phyloP scores from a whole-genome alignment of 2,329 filamentous ascomycete genomes.

The Colletotrichum tropicicola region DNA sequence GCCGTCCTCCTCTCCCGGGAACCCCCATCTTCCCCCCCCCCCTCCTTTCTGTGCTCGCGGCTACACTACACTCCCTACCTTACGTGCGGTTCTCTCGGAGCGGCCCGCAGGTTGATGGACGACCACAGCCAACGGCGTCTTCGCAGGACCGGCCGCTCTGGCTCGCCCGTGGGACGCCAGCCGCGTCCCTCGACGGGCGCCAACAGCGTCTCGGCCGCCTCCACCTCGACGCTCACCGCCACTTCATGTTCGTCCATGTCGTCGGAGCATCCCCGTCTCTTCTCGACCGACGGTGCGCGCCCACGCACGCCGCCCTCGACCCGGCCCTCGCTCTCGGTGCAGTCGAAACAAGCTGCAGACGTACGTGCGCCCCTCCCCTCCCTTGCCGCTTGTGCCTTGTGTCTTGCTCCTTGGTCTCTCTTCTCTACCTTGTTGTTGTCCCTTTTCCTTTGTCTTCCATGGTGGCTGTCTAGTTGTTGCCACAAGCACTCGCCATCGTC shows the following conservation, averaged over 20 bases:
- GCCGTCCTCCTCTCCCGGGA: background rate
- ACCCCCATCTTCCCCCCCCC: background rate
- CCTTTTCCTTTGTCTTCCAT: background rate
- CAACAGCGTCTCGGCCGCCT: conserved; percentile 27
- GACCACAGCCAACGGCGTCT: conserved; percentile 6
- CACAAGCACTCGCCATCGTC: no score
- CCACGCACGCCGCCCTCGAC: conserved; percentile 26
- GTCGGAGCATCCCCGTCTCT: conserved; percentile 26
- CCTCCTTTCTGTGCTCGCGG: background rate
- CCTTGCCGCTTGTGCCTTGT: background rate
- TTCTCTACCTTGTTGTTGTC: background rate
- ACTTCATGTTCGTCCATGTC: conserved; percentile 30
- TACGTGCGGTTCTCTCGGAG: background rate
- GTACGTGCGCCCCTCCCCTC: background rate
- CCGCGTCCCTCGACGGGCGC: conserved; percentile 23
- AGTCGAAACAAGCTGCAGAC: background rate
- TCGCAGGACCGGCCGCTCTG: conserved; percentile 2
- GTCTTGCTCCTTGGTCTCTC: background rate
- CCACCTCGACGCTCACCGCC: conserved; percentile 30
- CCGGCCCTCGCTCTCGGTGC: conserved; percentile 25
- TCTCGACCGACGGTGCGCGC: conserved; percentile 13
- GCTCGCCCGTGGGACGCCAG: conserved; percentile 7
- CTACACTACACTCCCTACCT: no score
- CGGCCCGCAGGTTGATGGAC: conserved; percentile 28
- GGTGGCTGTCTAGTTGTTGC: no score